Percentiles rank a stretch among this genome's conserved stretches.
phyloP scores from a whole-genome alignment of 768 basidiomycete species.

The Pleurotus sapidus region DNA sequence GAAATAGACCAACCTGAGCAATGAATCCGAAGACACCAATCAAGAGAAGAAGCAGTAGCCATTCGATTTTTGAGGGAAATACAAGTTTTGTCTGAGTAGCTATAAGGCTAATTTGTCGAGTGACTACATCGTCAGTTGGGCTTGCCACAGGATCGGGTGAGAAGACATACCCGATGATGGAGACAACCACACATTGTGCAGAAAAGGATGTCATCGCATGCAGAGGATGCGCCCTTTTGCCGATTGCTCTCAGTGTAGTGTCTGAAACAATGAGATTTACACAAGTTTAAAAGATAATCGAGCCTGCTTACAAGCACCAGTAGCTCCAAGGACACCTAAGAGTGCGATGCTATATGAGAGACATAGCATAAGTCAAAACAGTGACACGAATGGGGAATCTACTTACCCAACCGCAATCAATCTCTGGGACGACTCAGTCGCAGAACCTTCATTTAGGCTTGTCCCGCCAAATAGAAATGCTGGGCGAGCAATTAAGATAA shows the following conservation, averaged over 20 bases:
- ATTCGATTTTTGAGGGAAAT: constrained; percentile 42
- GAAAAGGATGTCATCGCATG: constrained; percentile 73
- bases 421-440: constrained; percentile 30
- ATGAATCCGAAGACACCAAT: constrained; percentile 53
- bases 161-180: constrained; percentile 28
- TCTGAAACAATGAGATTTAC: constrained; percentile 18
- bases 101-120: constrained; percentile 34
- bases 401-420: constrained; percentile 59
- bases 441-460: constrained; percentile 16
- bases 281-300: not conserved
- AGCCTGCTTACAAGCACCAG: constrained; percentile 60
- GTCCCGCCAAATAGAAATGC: constrained; percentile 61
- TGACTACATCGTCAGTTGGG: not conserved
- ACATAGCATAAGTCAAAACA: too few relatives aligned
- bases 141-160: not conserved
- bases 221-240: constrained; percentile 70
- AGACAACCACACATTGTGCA: constrained; percentile 44
- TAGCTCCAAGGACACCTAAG: constrained; percentile 61
- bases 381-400: too few relatives aligned
- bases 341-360: constrained; percentile 47
- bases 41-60: constrained; percentile 43
- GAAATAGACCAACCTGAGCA: constrained; percentile 37
- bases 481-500: constrained; percentile 80
- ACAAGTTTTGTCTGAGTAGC: constrained; percentile 36
- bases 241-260: constrained; percentile 58